Conservation (phyloP, 768 basidiomycete species). For the Lactarius hatsudake region DNA sequence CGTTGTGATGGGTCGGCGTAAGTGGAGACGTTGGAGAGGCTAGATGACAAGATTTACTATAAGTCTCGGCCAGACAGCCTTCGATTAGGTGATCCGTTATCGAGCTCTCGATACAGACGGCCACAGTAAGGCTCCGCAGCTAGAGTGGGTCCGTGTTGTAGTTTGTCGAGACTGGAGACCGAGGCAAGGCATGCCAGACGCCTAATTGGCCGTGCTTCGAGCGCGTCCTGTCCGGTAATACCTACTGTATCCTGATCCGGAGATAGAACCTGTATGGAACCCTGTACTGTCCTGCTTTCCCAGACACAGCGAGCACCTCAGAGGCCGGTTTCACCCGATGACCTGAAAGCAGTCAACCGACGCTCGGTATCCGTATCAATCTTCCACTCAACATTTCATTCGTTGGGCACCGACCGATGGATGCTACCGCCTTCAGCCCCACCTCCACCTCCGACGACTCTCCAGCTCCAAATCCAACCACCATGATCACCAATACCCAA, state of each 20-base stretch:
- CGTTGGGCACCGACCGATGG: not conserved
- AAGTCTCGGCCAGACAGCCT: too few species aligned
- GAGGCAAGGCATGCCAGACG: too few species aligned
- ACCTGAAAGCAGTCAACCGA: not conserved
- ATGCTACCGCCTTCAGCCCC: constrained; percentile 2
- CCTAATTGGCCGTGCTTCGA: too few species aligned
- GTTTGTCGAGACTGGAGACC: too few species aligned
- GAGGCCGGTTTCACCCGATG: not conserved
- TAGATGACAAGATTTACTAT: not conserved
- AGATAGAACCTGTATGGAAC: not conserved
- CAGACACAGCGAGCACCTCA: too few species aligned
- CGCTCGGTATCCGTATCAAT: too few species aligned
- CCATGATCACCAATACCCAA: constrained; percentile 2
- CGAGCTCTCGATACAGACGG: too few species aligned
- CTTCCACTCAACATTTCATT: not conserved
- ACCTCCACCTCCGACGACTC: constrained; percentile 10
- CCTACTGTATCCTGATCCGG: not conserved
- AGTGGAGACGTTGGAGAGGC: not conserved
- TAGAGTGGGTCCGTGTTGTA: too few species aligned
- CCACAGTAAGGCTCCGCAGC: too few species aligned
- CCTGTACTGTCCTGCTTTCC: too few species aligned
- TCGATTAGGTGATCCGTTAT: too few species aligned
- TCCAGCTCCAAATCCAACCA: constrained; percentile 1
- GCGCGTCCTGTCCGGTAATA: not conserved
- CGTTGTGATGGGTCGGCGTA: too few species aligned